Conservation (phyloP, 1,284 basidiomycete genomes). For the Meripilus lineatus region DNA sequence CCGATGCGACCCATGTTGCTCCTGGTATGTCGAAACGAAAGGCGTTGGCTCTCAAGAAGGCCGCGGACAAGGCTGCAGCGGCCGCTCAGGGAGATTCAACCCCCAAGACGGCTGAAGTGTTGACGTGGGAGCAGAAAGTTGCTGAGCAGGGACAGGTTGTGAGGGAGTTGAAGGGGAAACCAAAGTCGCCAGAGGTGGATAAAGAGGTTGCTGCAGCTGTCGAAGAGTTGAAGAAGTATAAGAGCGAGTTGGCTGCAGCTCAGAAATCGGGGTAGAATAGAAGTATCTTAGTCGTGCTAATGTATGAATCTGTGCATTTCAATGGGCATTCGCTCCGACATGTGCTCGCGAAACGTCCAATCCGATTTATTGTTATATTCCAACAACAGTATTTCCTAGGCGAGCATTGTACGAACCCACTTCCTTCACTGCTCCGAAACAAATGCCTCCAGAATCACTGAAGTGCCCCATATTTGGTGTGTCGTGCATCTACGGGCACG, state of each 20-base stretch:
- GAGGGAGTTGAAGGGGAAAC: slow-evolving; percentile 57
- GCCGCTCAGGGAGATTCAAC: slow-evolving; percentile 37
- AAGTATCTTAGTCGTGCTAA: too few species aligned
- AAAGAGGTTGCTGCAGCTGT: slow-evolving; percentile 43
- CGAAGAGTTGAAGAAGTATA: slow-evolving; percentile 46
- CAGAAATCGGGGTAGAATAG: slow-evolving; percentile 14
- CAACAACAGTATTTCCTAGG: too few species aligned
- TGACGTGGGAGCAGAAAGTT: slow-evolving; percentile 66
- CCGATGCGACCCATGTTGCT: slow-evolving; percentile 36
- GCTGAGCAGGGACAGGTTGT: slow-evolving; percentile 72
- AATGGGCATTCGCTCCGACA: too few species aligned
- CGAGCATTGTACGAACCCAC: too few species aligned
- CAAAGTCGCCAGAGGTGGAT: slow-evolving; percentile 61
- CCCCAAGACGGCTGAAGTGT: slow-evolving; percentile 60
- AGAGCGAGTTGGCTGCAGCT: slow-evolving; percentile 58
- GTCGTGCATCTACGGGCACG: too few species aligned
- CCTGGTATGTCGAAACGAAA: slow-evolving; percentile 52
- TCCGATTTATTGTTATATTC: too few species aligned
- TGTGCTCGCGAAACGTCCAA: too few species aligned
- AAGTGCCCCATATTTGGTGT: too few species aligned
- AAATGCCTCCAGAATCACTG: too few species aligned
- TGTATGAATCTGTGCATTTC: too few species aligned
- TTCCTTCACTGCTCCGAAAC: too few species aligned
- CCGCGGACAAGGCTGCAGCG: slow-evolving; percentile 22
- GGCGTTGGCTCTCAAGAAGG: slow-evolving; percentile 35